These are phyloP conservation scores for Ceratocystis papillata DNA, from an alignment of 2,329 filamentous ascomycete species.

Conservation along the genomic window DNA sequence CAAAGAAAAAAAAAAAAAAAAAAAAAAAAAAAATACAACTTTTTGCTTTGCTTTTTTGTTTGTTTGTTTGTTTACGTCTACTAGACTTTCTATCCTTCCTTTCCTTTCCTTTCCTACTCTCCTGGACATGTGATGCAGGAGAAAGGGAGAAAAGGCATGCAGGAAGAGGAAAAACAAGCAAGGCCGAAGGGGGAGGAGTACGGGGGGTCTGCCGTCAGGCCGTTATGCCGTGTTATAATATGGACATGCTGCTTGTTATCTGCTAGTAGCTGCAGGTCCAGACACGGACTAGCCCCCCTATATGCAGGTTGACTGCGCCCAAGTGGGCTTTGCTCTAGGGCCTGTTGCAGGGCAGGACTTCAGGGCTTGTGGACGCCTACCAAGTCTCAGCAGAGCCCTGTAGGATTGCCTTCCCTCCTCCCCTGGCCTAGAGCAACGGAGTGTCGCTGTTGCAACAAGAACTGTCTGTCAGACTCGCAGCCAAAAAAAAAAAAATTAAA, in stretches of 20 bases:
- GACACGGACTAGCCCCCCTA: neutral
- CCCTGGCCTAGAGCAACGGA: neutral
- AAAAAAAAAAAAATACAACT: neutral
- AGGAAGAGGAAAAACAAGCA: neutral
- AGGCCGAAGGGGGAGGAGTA: neutral
- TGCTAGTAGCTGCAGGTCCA: neutral
- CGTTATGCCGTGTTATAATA: no score
- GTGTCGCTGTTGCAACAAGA: no score
- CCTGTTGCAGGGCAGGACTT: neutral
- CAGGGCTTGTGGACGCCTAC: neutral
- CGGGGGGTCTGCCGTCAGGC: neutral
- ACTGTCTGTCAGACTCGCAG: neutral
- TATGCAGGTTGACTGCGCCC: neutral
- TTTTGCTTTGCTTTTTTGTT: neutral
- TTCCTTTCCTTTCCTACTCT: neutral
- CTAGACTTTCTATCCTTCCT: neutral
- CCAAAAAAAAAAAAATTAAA: neutral
- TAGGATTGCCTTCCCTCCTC: neutral
- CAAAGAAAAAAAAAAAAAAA: no score
- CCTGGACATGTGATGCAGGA: neutral
- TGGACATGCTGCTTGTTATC: no score
- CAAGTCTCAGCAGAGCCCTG: neutral
- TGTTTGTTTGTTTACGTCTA: neutral
- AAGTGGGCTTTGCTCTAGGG: neutral
- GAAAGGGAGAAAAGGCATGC: neutral